Evolutionary conservation across 1,284 basidiomycete genomes (phyloP), one percentile per base, ranked within the genome.

Genomic region (Irpex lacteus): DNA sequence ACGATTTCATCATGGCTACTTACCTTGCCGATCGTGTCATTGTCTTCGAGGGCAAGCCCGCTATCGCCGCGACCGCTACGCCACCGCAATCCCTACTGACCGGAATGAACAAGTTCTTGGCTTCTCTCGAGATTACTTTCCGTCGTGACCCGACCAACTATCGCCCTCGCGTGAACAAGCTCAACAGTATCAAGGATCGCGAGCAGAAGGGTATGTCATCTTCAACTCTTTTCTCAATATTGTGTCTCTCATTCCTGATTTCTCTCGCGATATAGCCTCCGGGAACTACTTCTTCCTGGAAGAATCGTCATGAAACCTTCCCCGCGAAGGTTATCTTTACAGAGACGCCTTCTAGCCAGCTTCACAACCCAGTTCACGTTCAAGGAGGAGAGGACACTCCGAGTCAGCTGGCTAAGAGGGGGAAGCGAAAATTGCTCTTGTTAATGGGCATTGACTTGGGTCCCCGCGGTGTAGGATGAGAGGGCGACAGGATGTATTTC

Each of bases 1-100:
- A 98, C 87, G 96, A 98, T 81, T 98, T 98, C 78, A 95, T 96
- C 80, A 94, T 95, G 91, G 95, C 96, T 3, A 97, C 96, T 2
- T 98, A 98, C 76, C 91, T 98, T 63, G 95, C 96, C 58, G 96
- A 98, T 76, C 92, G 96, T 66, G 96, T 98, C 71, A 97, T 98
- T 69, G 95, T 98, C 15, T 98, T 96, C 73, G 91, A 94, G 74
- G 96, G 95, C 60, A 77, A 87, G 70, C 95, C 95, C 6, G 94
- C 93, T 55, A 76, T 94, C 57, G 65, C 89, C 63, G 93, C 95
- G 11, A 95, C 88, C 37, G 95, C 95, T 15, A 92, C 92, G 54
- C 92, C 90, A 62, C 92, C 93, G 3, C 92, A 95, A 75, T 91
- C 92, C 5, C 82, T 95, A 19, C 78, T 95, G 58, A 88, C 91